Percentiles rank a stretch among this genome's conserved stretches.
Conservation (phyloP, 768 basidiomycete genomes). For the Phlebiopsis flavidoalba region DNA sequence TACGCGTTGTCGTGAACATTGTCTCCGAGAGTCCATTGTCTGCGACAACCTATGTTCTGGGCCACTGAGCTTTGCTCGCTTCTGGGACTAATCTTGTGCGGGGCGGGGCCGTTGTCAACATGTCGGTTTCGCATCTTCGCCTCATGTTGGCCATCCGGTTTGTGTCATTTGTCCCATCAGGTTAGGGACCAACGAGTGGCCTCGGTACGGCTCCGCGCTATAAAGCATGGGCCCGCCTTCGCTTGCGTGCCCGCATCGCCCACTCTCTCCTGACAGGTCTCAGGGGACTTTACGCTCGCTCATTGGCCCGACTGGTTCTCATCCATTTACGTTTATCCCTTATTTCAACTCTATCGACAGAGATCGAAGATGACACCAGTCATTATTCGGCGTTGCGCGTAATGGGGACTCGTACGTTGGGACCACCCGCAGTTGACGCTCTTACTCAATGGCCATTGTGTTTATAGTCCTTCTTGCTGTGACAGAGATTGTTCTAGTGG, state of each 20-base stretch:
- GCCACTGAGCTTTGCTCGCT: neutral
- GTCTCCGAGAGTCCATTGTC: neutral
- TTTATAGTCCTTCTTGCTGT: neutral
- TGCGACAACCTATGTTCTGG: neutral
- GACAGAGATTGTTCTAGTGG: constrained; percentile 4
- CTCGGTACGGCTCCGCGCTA: neutral
- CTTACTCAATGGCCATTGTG: neutral
- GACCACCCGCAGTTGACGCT: neutral
- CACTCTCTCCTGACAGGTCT: neutral
- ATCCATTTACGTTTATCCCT: neutral
- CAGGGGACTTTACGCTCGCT: neutral
- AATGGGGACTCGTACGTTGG: neutral
- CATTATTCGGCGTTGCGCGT: neutral
- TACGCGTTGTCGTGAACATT: neutral
- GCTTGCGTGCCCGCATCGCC: neutral
- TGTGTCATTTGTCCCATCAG: neutral
- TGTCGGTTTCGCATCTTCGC: neutral
- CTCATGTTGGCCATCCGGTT: neutral
- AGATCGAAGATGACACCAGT: neutral
- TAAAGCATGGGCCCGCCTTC: neutral
- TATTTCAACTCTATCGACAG: neutral
- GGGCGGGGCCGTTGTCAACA: neutral
- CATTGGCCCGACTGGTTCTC: neutral
- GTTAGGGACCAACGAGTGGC: neutral
- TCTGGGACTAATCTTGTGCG: neutral